These are phyloP conservation scores for Crotalaria pallida DNA, from an alignment of 306 rosid species.

Conservation along the genomic window DNA sequence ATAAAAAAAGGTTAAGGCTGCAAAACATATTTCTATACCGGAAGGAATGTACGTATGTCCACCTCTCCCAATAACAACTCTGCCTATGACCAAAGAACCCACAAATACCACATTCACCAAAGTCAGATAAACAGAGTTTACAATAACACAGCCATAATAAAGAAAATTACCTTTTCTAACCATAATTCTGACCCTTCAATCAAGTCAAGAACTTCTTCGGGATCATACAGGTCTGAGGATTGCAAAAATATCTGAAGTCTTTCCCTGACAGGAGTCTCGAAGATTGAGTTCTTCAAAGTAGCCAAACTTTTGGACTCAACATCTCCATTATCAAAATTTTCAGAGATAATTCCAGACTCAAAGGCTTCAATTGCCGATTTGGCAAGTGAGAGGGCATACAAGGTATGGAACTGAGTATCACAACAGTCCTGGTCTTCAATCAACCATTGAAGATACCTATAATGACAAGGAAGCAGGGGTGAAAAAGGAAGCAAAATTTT, in stretches of 20 bases:
- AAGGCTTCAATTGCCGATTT: slow-evolving; percentile 74
- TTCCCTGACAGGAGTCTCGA: slow-evolving; percentile 68
- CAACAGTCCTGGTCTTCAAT: slow-evolving; percentile 82
- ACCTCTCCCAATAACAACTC: not conserved
- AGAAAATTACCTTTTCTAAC: slow-evolving; percentile 72
- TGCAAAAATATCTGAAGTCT: slow-evolving; percentile 83
- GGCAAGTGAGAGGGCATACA: slow-evolving; percentile 91
- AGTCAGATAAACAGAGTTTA: slow-evolving; percentile 3
- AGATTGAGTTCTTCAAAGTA: slow-evolving; percentile 38
- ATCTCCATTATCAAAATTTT: slow-evolving; percentile 40
- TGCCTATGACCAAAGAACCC: not conserved
- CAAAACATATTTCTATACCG: not conserved
- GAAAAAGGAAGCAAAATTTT: not conserved
- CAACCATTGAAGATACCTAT: slow-evolving; percentile 94
- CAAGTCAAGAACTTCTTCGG: slow-evolving; percentile 91
- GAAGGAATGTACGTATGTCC: not conserved
- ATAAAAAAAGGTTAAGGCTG: not conserved
- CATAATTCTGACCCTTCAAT: slow-evolving; percentile 93
- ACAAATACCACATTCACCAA: slow-evolving; percentile 16
- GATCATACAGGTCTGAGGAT: slow-evolving; percentile 90
- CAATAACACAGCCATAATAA: slow-evolving; percentile 20
- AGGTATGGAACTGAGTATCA: slow-evolving; percentile 74
- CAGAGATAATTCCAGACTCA: slow-evolving; percentile 41
- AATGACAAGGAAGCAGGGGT: slow-evolving; percentile 17
- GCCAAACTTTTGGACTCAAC: slow-evolving; percentile 26